Evolutionary conservation across 805 yeast species (phyloP).

Genomic region (Scheffersomyces coipomensis): DNA sequence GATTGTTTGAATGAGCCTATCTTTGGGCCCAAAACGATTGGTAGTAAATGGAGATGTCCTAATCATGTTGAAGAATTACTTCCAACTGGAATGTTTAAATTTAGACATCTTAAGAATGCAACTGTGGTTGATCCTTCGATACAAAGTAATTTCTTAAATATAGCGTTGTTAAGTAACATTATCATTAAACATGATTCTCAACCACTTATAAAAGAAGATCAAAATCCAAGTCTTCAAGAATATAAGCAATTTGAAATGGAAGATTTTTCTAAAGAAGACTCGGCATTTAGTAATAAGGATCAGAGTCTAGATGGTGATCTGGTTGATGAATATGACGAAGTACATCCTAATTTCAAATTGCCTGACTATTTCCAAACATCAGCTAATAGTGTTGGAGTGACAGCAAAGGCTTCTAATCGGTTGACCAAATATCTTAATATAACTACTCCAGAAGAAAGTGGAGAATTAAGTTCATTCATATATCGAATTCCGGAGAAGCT

Average conservation of each 20-base stretch:
- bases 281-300: neutral
- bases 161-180: conserved; percentile 27
- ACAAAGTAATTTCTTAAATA: conserved; percentile 30
- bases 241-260: conserved; percentile 26
- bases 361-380: conserved; percentile 31
- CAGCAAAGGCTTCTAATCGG: conserved; percentile 15
- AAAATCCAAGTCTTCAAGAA: conserved; percentile 23
- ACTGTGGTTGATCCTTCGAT: conserved; percentile 52
- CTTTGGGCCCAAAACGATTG: conserved; percentile 67
- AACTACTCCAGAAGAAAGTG: conserved; percentile 17
- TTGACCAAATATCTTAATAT: conserved; percentile 18
- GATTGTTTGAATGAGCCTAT: conserved; percentile 83
- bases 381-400: conserved; percentile 16
- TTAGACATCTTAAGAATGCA: conserved; percentile 52
- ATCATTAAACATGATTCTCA: conserved; percentile 33
- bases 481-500: conserved; percentile 69
- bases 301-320: neutral
- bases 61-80: conserved; percentile 63
- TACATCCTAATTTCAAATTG: conserved; percentile 19
- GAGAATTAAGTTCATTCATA: conserved; percentile 37
- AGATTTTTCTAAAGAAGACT: conserved; percentile 14
- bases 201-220: conserved; percentile 22
- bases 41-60: conserved; percentile 89
- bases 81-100: conserved; percentile 32
- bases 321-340: conserved; percentile 13